These are phyloP conservation scores for Penicillium sp. DNA, from an alignment of 2,329 filamentous ascomycete species.

Conservation along the genomic window DNA sequence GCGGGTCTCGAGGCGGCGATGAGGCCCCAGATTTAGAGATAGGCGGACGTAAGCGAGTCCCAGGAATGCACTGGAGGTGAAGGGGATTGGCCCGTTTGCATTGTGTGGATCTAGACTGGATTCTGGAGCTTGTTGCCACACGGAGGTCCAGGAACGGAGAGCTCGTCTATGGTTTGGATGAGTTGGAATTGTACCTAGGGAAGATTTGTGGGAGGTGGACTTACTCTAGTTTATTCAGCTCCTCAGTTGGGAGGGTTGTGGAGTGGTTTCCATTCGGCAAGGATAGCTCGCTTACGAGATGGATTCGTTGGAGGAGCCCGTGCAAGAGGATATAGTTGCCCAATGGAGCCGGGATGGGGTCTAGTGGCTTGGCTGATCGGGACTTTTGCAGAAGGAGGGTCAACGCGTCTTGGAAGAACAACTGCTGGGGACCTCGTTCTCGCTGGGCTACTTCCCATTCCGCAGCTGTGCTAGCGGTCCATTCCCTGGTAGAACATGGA, in stretches of 20 bases:
- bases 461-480: conserved; percentile 29
- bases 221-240: conserved; percentile 34
- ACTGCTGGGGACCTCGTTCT: conserved; percentile 26
- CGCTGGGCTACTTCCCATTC: conserved; percentile 33
- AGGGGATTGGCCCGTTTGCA: conserved; percentile 33
- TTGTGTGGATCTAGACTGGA: conserved; percentile 35
- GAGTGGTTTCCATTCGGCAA: conserved; percentile 31
- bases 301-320: conserved; percentile 67
- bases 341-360: conserved; percentile 45
- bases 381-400: conserved; percentile 31
- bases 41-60: conserved; percentile 33
- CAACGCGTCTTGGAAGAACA: conserved; percentile 36
- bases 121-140: conserved; percentile 36
- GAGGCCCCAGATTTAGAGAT: conserved; percentile 54
- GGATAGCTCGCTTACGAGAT: conserved; percentile 33
- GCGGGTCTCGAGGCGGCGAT: conserved; percentile 62
- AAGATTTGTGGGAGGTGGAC: neutral
- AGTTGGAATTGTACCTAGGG: neutral
- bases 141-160: conserved; percentile 34
- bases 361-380: conserved; percentile 24
- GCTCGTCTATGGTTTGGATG: conserved; percentile 21
- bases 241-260: conserved; percentile 30
- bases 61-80: conserved; percentile 32
- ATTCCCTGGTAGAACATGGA: conserved; percentile 38
- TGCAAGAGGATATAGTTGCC: conserved; percentile 72